A percentile compares a stretch with the other conserved stretches of the same genome.
Evolutionary conservation across 2,329 filamentous ascomycete species (phyloP).

Genomic region (Fusarium floridanum): DNA sequence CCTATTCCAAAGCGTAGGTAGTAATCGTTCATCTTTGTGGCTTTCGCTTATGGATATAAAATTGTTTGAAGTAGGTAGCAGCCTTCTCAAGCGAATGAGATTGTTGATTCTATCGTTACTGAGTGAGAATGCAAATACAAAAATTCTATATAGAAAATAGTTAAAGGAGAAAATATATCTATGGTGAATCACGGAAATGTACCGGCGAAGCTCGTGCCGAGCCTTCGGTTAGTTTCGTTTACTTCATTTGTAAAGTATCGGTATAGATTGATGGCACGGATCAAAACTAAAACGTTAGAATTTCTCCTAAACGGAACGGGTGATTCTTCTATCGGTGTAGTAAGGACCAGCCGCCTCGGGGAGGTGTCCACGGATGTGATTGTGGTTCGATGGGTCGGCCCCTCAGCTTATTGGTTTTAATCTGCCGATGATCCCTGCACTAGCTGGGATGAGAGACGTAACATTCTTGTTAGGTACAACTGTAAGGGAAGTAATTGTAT

Average conservation of each 20-base stretch:
- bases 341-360: background rate
- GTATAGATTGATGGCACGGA: background rate
- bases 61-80: background rate
- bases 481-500: background rate
- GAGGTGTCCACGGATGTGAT: background rate
- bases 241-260: background rate
- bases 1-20: conserved; percentile 1
- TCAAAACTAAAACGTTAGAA: background rate
- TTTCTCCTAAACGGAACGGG: background rate
- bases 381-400: background rate
- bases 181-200: background rate
- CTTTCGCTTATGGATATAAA: background rate
- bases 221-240: background rate
- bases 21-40: conserved; percentile 1
- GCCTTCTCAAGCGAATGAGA: background rate
- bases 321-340: background rate
- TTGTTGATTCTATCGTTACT: background rate
- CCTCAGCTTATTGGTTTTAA: background rate
- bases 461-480: background rate
- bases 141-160: background rate
- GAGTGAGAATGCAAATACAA: background rate
- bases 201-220: background rate
- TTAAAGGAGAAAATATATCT: background rate
- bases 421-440: background rate
- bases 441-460: background rate